Conservation (phyloP, 768 basidiomycete genomes). For the Pleurotus cornucopiae region DNA sequence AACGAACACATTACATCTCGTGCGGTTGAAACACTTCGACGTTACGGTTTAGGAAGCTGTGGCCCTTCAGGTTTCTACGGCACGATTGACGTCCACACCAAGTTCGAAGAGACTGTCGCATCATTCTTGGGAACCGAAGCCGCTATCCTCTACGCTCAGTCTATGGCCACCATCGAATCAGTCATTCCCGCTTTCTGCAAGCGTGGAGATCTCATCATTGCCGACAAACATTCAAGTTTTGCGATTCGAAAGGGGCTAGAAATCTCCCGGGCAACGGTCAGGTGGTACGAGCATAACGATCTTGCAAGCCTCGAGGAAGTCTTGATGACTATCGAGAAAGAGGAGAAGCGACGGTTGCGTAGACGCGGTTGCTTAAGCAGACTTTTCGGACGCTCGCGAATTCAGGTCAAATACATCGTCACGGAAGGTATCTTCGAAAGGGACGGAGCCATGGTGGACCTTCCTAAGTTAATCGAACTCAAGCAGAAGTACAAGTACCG, state of each 20-base stretch:
- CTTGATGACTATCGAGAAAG: constrained; percentile 79
- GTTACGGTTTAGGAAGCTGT: constrained; percentile 92
- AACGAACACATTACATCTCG: constrained; percentile 84
- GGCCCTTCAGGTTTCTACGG: constrained; percentile 98
- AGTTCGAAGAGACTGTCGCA: constrained; percentile 85
- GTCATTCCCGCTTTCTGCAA: constrained; percentile 98
- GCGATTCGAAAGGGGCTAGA: constrained; percentile 95
- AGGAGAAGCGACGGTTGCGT: constrained; percentile 89
- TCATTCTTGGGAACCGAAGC: constrained; percentile 87
- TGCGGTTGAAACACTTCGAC: constrained; percentile 77
- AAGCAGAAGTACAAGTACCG: constrained; percentile 96
- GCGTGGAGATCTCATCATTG: constrained; percentile 96
- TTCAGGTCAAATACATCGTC: constrained; percentile 70
- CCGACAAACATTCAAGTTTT: constrained; percentile 94
- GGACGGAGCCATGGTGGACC: constrained; percentile 87
- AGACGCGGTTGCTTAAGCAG: constrained; percentile 78
- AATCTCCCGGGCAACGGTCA: constrained; percentile 85
- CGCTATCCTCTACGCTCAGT: constrained; percentile 91
- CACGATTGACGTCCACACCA: constrained; percentile 89
- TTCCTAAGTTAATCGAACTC: constrained; percentile 92
- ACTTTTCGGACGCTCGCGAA: neutral
- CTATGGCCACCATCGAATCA: constrained; percentile 86
- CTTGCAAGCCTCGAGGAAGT: constrained; percentile 87
- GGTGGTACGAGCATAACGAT: constrained; percentile 98
- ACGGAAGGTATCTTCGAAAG: constrained; percentile 97